Evolutionary conservation across 2,329 filamentous ascomycete species (phyloP).

Genomic region (Aspergillus thermomutatus): DNA sequence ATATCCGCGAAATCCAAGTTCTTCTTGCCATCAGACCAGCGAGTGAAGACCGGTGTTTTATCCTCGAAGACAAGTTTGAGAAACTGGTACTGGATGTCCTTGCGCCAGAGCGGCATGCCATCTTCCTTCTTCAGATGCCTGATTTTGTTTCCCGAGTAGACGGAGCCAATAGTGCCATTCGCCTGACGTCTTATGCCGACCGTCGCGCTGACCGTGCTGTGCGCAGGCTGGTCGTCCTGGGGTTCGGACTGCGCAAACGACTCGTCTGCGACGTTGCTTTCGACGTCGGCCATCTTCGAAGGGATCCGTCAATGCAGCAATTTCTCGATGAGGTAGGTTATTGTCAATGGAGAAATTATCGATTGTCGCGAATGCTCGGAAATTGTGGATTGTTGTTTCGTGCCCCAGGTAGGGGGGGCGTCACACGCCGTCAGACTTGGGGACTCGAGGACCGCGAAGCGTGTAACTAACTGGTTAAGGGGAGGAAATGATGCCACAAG

Average conservation of each 20-base stretch:
- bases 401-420: neutral
- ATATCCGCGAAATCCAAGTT: constrained; percentile 82
- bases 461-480: neutral
- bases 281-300: constrained; percentile 33
- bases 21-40: constrained; percentile 78
- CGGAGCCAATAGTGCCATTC: constrained; percentile 63
- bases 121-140: constrained; percentile 66
- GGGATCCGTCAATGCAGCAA: neutral
- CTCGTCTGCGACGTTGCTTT: constrained; percentile 32
- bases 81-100: constrained; percentile 66
- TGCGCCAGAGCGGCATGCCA: constrained; percentile 63
- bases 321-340: neutral
- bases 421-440: neutral
- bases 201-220: constrained; percentile 38
- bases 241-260: constrained; percentile 34
- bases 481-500: constrained; percentile 1
- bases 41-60: constrained; percentile 72
- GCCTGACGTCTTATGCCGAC: constrained; percentile 58
- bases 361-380: neutral
- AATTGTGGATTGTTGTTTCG: neutral
- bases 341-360: neutral
- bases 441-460: neutral
- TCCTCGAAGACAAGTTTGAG: constrained; percentile 62
- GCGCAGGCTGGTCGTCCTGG: constrained; percentile 34
- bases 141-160: constrained; percentile 67